These are phyloP conservation scores for Ostreobium quekettii DNA, from an alignment of 139 green algal genomes.

Conservation along the genomic window DNA sequence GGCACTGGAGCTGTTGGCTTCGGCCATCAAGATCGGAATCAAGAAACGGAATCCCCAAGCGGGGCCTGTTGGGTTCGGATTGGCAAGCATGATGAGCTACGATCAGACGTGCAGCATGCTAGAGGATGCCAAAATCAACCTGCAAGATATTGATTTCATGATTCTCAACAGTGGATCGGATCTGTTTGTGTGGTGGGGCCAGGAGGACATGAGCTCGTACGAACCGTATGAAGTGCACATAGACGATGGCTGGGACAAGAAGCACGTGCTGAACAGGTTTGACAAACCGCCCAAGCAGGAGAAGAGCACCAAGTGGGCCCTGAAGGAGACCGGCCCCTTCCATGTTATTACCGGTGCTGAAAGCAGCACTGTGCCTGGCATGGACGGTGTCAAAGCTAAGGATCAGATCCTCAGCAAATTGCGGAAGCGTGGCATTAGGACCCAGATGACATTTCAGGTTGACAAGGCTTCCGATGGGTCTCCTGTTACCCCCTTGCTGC, in stretches of 20 bases:
- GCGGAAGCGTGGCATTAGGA: not conserved
- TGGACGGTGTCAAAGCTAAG: constrained; percentile 6
- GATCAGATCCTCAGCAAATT: constrained; percentile 13
- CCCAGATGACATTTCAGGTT: constrained; percentile 30
- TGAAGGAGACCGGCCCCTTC: constrained; percentile 2
- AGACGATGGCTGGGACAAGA: not conserved
- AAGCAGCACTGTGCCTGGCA: not conserved
- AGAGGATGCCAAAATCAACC: not conserved
- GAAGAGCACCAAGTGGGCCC: not conserved
- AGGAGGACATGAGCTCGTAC: constrained; percentile 15
- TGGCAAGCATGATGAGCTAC: constrained; percentile 56
- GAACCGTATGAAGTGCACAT: constrained; percentile 19
- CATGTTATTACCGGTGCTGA: constrained; percentile 30
- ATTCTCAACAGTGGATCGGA: constrained; percentile 14
- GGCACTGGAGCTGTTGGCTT: not conserved
- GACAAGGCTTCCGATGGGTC: constrained; percentile 11
- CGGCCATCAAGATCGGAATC: constrained; percentile 1
- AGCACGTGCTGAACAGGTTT: not conserved
- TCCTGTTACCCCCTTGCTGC: constrained; percentile 33
- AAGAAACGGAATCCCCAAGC: not conserved
- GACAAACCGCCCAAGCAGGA: constrained; percentile 20
- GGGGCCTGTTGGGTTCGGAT: constrained; percentile 35
- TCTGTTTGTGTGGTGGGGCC: constrained; percentile 8
- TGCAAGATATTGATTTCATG: constrained; percentile 18
- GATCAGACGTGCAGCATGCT: constrained; percentile 33